These are phyloP conservation scores for Botrytis fabae DNA, from an alignment of 2,329 filamentous ascomycete genomes.

Conservation along the genomic window DNA sequence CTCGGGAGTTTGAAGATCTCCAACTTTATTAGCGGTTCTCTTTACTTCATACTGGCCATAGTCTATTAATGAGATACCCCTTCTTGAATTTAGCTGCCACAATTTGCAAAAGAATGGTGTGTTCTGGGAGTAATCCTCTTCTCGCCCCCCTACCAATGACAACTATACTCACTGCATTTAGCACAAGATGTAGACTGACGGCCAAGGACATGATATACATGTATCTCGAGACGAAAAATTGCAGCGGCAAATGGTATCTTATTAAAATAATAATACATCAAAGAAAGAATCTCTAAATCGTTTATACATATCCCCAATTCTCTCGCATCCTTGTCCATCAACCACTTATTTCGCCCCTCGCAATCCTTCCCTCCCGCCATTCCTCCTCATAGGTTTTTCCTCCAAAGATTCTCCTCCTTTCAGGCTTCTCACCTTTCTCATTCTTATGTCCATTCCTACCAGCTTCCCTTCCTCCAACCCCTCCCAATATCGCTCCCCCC, in stretches of 20 bases:
- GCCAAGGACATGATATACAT: too few relatives aligned
- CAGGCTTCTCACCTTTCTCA: conserved; percentile 9
- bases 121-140: not conserved
- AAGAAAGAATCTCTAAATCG: not conserved
- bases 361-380: conserved; percentile 23
- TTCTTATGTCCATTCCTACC: conserved; percentile 14
- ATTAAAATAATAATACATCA: not conserved
- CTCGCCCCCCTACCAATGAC: too few relatives aligned
- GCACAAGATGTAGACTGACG: not conserved
- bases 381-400: conserved; percentile 25
- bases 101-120: not conserved
- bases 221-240: not conserved
- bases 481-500: conserved; percentile 32
- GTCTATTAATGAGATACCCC: too few relatives aligned
- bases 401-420: conserved; percentile 5
- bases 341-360: conserved; percentile 18
- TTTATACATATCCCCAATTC: not conserved
- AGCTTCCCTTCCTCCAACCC: conserved; percentile 28
- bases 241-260: not conserved
- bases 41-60: not conserved
- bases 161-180: not conserved
- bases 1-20: not conserved
- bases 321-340: not conserved
- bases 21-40: not conserved
- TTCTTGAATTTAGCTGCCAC: not conserved